Percentiles rank a stretch among this genome's conserved stretches.
Evolutionary conservation across 768 basidiomycete genomes (phyloP).

Genomic region (Macrolepiota dolichaula): DNA sequence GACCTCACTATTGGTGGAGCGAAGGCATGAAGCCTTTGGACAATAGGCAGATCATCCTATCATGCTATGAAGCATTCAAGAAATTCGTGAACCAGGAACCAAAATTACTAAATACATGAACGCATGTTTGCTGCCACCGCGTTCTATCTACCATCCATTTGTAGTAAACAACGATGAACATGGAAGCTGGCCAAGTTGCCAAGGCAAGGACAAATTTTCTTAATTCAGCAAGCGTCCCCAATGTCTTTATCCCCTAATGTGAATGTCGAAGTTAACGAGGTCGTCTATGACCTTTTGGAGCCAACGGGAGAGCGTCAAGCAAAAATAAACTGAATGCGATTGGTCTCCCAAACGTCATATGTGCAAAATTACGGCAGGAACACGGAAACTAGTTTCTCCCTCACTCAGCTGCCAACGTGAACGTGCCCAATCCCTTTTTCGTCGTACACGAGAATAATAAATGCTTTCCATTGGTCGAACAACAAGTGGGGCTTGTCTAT

Average conservation of each 20-base stretch:
- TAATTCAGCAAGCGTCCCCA: no score
- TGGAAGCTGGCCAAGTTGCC: no score
- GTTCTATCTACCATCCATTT: no score
- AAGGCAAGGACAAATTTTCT: no score
- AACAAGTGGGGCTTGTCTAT: not conserved
- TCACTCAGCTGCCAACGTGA: not conserved
- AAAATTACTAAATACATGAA: no score
- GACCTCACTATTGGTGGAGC: conserved; percentile 18
- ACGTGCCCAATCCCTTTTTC: not conserved
- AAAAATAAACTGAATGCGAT: not conserved
- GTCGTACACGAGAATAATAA: not conserved
- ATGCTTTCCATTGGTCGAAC: not conserved
- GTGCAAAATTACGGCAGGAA: not conserved
- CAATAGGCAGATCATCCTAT: conserved; percentile 22
- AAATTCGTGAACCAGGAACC: conserved; percentile 1
- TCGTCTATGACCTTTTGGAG: no score
- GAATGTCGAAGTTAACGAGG: no score
- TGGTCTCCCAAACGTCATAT: not conserved
- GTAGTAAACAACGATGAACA: no score
- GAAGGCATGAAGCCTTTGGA: conserved; percentile 29
- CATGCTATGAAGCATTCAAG: conserved; percentile 30
- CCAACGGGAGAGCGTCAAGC: not conserved
- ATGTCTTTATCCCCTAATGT: no score
- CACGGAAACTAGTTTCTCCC: not conserved
- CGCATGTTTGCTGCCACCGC: no score